phyloP scores from a whole-genome alignment of 2,329 filamentous ascomycete species.

The Leptographium lundbergii region DNA sequence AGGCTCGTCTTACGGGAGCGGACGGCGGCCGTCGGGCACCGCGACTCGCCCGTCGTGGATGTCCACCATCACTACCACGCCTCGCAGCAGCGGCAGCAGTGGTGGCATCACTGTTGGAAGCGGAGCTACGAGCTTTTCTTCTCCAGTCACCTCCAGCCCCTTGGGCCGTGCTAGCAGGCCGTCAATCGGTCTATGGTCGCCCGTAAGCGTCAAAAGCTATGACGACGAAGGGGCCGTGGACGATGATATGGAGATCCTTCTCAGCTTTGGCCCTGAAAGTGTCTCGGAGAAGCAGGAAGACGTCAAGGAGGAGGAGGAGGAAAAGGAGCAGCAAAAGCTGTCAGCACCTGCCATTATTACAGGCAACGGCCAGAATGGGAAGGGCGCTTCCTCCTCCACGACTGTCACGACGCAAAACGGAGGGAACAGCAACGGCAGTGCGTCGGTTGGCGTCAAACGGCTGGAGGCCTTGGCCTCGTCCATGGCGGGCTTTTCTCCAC shows the following conservation, averaged over 20 bases:
- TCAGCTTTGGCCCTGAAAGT: conserved; percentile 11
- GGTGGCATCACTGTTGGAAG: conserved; percentile 28
- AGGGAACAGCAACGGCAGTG: not conserved
- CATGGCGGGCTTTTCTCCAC: not conserved
- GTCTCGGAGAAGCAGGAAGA: conserved; percentile 9
- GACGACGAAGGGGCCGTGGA: conserved; percentile 22
- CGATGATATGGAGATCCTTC: conserved; percentile 23
- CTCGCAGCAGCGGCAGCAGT: conserved; percentile 4
- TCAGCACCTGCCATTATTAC: not conserved
- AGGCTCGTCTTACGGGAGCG: conserved; percentile 6
- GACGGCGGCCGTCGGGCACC: conserved; percentile 6
- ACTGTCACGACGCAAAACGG: not conserved
- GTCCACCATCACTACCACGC: not conserved
- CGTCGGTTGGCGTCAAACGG: not conserved
- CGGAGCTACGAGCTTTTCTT: conserved; percentile 21
- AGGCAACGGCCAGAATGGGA: not conserved
- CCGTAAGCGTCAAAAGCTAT: conserved; percentile 18
- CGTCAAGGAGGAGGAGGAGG: conserved; percentile 20
- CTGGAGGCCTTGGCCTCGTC: not conserved
- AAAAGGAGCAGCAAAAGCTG: not conserved
- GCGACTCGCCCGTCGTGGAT: conserved; percentile 1
- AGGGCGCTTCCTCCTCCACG: not conserved
- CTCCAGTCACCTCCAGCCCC: conserved; percentile 6
- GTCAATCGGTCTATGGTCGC: conserved; percentile 36
- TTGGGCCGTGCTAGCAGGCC: conserved; percentile 22